phyloP scores from a whole-genome alignment of 768 basidiomycete species.

The Tulasnella sp. region DNA sequence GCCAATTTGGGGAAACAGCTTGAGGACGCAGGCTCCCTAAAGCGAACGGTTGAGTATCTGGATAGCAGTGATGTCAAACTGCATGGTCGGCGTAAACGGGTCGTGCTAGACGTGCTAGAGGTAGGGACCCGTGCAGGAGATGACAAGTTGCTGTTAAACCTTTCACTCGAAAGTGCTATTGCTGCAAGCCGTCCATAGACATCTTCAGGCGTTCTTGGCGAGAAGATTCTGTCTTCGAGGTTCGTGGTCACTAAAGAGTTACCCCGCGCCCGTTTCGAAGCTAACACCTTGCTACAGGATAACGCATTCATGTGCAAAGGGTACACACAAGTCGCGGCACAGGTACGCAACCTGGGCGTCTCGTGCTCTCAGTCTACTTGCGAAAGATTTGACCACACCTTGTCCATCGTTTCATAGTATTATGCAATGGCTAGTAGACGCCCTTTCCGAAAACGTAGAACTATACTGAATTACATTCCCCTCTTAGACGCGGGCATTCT shows the following conservation, averaged over 20 bases:
- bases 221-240: slow-evolving; percentile 21
- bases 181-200: slow-evolving; percentile 19
- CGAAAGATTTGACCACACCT: neutral
- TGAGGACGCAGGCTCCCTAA: neutral
- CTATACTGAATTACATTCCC: neutral
- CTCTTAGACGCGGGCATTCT: slow-evolving; percentile 43
- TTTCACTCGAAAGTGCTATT: slow-evolving; percentile 18
- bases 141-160: neutral
- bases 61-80: slow-evolving; percentile 13
- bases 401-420: slow-evolving; percentile 32
- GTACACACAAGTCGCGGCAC: slow-evolving; percentile 38
- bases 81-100: slow-evolving; percentile 15
- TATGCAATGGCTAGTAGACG: slow-evolving; percentile 38
- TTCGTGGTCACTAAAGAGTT: neutral
- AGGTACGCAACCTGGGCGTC: slow-evolving; percentile 45
- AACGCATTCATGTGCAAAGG: slow-evolving; percentile 37
- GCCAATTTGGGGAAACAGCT: neutral
- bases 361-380: neutral
- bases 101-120: slow-evolving; percentile 20
- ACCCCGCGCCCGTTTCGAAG: neutral
- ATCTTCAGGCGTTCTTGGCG: slow-evolving; percentile 21
- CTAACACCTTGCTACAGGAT: neutral
- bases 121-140: neutral
- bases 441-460: neutral
- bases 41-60: neutral